phyloP scores from a whole-genome alignment of 2,329 filamentous ascomycete genomes.

The Ophiostoma ulmi region DNA sequence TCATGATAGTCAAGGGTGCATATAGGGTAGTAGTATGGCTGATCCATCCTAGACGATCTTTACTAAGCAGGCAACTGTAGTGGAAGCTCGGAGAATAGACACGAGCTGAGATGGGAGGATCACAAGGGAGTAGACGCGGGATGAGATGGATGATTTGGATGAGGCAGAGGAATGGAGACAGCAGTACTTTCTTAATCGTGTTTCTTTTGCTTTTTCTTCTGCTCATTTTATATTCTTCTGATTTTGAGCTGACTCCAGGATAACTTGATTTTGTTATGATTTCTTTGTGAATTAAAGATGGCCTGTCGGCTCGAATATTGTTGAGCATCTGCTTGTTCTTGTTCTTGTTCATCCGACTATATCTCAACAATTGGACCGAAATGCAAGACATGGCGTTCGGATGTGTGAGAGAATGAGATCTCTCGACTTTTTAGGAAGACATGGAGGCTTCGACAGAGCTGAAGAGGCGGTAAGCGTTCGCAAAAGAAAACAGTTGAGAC shows the following conservation, averaged over 20 bases:
- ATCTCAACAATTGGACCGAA: constrained; percentile 13
- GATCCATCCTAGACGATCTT: not conserved
- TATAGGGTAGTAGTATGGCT: not conserved
- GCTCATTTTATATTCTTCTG: not conserved
- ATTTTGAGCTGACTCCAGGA: not conserved
- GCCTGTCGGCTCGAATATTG: not conserved
- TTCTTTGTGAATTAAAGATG: not conserved
- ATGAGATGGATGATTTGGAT: not conserved
- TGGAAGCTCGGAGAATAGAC: constrained; percentile 6
- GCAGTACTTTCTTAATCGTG: not conserved
- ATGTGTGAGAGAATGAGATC: not conserved
- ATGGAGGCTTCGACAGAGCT: constrained; percentile 7
- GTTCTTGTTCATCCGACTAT: not conserved
- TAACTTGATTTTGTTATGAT: not conserved
- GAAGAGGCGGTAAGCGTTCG: not conserved
- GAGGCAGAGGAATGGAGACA: not conserved
- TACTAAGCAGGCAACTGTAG: not conserved
- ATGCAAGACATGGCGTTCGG: constrained; percentile 15
- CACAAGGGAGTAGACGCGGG: not conserved
- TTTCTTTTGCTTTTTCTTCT: not conserved
- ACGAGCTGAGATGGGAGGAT: not conserved
- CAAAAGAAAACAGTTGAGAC: not conserved
- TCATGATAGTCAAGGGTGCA: not conserved
- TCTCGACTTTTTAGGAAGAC: not conserved
- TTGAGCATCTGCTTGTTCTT: not conserved